These are phyloP conservation scores for Yarrowia sp. DNA, from an alignment of 805 yeast species.

Conservation along the genomic window DNA sequence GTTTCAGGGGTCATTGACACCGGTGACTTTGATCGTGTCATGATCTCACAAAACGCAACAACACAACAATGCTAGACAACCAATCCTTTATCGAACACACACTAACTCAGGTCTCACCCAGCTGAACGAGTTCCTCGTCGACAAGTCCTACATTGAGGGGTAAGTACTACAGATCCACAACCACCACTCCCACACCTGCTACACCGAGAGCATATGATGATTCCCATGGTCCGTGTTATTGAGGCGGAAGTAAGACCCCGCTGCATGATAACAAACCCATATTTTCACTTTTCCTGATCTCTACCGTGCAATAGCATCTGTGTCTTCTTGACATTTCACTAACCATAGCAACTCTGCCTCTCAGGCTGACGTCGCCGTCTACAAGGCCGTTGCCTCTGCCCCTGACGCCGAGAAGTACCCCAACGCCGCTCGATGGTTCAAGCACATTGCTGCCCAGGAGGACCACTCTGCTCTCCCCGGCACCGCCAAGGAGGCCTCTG, in stretches of 20 bases:
- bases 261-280: conserved; percentile 38
- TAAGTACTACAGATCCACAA: conserved; percentile 57
- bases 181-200: background rate
- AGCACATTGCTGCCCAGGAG: conserved; percentile 94
- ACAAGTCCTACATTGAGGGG: conserved; percentile 96
- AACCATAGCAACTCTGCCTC: conserved; percentile 62
- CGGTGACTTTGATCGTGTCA: too few relatives aligned
- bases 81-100: background rate
- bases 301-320: background rate
- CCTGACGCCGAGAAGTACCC: conserved; percentile 77
- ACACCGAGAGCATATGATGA: conserved; percentile 17
- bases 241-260: conserved; percentile 40
- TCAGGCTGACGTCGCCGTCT: conserved; percentile 93
- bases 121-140: conserved; percentile 85
- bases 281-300: conserved; percentile 38
- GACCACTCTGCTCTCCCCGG: conserved; percentile 83
- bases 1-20: too few relatives aligned
- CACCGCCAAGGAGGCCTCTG: conserved; percentile 55
- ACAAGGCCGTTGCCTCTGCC: conserved; percentile 75
- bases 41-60: background rate
- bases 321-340: background rate
- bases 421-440: conserved; percentile 96
- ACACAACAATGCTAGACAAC: background rate
- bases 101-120: conserved; percentile 58
- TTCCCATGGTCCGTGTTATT: conserved; percentile 40